These are phyloP conservation scores for Camellia granthamiana DNA, from an alignment of 148 eudicot species.

Conservation along the genomic window DNA sequence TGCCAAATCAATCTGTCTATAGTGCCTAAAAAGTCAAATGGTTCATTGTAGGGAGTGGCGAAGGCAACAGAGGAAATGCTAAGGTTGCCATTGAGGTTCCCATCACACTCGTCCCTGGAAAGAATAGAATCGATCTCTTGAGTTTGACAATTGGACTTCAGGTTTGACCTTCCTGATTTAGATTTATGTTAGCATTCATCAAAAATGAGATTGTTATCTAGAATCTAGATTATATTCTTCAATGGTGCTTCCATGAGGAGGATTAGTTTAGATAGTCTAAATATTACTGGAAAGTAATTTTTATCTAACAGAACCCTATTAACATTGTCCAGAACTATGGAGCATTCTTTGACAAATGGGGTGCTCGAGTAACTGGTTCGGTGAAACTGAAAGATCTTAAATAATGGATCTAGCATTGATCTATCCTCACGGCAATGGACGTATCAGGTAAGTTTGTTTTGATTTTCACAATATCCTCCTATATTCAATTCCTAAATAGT, in stretches of 20 bases:
- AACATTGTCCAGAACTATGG: slow-evolving; percentile 71
- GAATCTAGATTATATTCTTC: background rate
- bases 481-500: background rate
- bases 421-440: slow-evolving; percentile 78
- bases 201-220: background rate
- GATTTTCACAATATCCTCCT: background rate
- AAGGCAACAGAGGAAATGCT: slow-evolving; percentile 34
- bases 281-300: background rate
- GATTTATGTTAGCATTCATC: background rate
- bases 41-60: slow-evolving; percentile 36
- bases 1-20: background rate
- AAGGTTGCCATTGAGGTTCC: slow-evolving; percentile 55
- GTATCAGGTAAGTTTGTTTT: slow-evolving; percentile 65
- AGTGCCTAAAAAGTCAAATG: background rate
- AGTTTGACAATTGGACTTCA: slow-evolving; percentile 94
- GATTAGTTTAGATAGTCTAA: background rate
- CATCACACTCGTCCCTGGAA: slow-evolving; percentile 49
- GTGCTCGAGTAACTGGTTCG: slow-evolving; percentile 87
- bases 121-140: slow-evolving; percentile 68
- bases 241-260: background rate
- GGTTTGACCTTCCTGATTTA: slow-evolving; percentile 37
- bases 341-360: slow-evolving; percentile 59
- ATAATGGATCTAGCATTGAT: slow-evolving; percentile 44
- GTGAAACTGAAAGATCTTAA: slow-evolving; percentile 54
- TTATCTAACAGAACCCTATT: slow-evolving; percentile 2